Percentiles rank a stretch among this genome's conserved stretches.
Evolutionary conservation across 352 stramenopile species (phyloP).

Genomic region (Achlya hypogyna): DNA sequence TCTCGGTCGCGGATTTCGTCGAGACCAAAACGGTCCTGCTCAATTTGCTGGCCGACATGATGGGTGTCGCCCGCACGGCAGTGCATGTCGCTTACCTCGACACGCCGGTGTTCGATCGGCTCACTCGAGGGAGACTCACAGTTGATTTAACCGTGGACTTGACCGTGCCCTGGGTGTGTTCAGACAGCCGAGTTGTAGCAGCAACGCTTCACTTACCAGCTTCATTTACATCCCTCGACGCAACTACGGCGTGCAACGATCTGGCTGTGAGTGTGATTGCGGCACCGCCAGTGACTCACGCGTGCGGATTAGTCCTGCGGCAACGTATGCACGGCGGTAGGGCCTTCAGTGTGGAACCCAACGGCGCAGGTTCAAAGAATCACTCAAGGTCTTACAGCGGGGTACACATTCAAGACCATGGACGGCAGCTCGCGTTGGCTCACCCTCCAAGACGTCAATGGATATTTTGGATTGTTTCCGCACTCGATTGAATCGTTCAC

Average conservation of each 20-base stretch:
- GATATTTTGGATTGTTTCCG: neutral
- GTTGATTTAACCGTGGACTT: neutral
- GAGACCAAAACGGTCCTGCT: neutral
- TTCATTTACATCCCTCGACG: too few species aligned
- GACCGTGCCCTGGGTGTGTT: too few species aligned
- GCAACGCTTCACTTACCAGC: too few species aligned
- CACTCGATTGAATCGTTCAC: neutral
- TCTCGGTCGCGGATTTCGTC: conserved; percentile 2
- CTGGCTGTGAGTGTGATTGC: too few species aligned
- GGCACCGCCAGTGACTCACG: too few species aligned
- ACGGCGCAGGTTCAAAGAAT: neutral
- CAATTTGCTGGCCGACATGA: conserved; percentile 1
- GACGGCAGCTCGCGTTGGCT: neutral
- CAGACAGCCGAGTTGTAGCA: too few species aligned
- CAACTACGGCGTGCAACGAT: too few species aligned
- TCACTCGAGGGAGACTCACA: neutral
- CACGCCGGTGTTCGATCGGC: neutral
- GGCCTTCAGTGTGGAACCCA: too few species aligned
- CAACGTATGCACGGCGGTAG: too few species aligned
- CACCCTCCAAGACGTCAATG: neutral
- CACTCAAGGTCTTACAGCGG: neutral
- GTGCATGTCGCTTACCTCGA: neutral
- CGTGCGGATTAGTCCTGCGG: too few species aligned
- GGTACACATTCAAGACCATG: neutral
- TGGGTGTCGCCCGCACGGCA: neutral